phyloP scores from a whole-genome alignment of 805 yeast species.

The Starmerella vitae region DNA sequence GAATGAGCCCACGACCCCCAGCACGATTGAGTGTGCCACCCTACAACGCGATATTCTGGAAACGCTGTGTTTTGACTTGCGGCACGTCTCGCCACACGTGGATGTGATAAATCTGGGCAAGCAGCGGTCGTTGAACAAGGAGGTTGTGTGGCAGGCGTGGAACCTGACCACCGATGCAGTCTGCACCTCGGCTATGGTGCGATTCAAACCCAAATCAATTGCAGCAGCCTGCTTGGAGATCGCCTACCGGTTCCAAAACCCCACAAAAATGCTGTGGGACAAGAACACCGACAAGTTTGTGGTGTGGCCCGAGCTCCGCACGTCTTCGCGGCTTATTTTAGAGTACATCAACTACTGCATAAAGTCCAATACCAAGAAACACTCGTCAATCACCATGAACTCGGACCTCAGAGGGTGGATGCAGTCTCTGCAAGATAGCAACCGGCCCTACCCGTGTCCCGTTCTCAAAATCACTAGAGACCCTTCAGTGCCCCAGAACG shows the following conservation, averaged over 20 bases:
- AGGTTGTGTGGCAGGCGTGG: slow-evolving; percentile 52
- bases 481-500: neutral
- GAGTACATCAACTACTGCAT: slow-evolving; percentile 7
- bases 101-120: slow-evolving; percentile 48
- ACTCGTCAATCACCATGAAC: neutral
- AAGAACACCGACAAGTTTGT: neutral
- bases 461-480: neutral
- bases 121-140: slow-evolving; percentile 36
- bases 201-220: slow-evolving; percentile 60
- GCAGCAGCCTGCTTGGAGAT: slow-evolving; percentile 56
- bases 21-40: neutral
- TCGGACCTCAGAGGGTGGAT: slow-evolving; percentile 1
- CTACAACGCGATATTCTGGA: slow-evolving; percentile 61
- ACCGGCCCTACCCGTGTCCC: slow-evolving; percentile 1
- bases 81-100: slow-evolving; percentile 54
- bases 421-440: neutral
- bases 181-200: slow-evolving; percentile 53
- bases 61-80: slow-evolving; percentile 65
- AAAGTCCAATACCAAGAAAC: neutral
- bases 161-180: slow-evolving; percentile 59
- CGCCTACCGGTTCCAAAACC: slow-evolving; percentile 25
- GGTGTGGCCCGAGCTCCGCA: neutral
- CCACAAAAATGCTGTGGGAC: neutral
- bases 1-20: neutral
- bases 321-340: slow-evolving; percentile 7